A percentile compares a stretch with the other conserved stretches of the same genome.
phyloP scores from a whole-genome alignment of 1,284 basidiomycete species.

The Amylostereum areolatum region DNA sequence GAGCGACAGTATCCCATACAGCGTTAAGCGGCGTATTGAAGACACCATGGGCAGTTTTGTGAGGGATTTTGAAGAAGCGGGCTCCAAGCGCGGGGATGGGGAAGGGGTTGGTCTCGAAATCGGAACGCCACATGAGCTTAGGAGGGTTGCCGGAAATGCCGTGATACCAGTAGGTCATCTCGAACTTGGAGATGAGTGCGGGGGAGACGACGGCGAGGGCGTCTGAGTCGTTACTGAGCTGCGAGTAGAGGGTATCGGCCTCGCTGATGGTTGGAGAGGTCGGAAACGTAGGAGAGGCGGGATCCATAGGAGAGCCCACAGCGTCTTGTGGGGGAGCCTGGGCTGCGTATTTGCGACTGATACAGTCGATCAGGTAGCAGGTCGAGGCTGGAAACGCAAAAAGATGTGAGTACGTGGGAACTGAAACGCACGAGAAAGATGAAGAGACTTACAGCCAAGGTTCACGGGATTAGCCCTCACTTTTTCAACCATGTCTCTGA shows the following conservation, averaged over 20 bases:
- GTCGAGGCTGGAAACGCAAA: constrained; percentile 21
- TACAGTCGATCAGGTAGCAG: constrained; percentile 25
- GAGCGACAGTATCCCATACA: constrained; percentile 27
- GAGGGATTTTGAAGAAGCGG: constrained; percentile 22
- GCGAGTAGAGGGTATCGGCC: constrained; percentile 17
- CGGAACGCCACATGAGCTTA: constrained; percentile 29
- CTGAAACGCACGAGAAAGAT: constrained; percentile 19
- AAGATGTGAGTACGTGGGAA: constrained; percentile 13
- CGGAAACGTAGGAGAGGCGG: constrained; percentile 4
- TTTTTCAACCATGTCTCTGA: constrained; percentile 20
- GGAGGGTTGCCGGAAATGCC: constrained; percentile 30
- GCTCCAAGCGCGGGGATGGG: constrained; percentile 19
- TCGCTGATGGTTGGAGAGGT: constrained; percentile 20
- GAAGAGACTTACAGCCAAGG: constrained; percentile 24
- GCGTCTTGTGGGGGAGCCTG: constrained; percentile 13
- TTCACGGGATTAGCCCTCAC: constrained; percentile 20
- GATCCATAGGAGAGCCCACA: constrained; percentile 7
- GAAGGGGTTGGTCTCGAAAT: constrained; percentile 27
- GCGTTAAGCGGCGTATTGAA: constrained; percentile 25
- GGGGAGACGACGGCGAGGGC: constrained; percentile 17
- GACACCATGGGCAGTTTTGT: constrained; percentile 31
- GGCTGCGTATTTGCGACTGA: constrained; percentile 16
- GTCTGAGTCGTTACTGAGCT: constrained; percentile 13
- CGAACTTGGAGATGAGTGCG: constrained; percentile 22
- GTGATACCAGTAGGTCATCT: constrained; percentile 24